Base-by-base conservation (phyloP, 768 basidiomycete species). In the Lentinus brumalis region DNA sequence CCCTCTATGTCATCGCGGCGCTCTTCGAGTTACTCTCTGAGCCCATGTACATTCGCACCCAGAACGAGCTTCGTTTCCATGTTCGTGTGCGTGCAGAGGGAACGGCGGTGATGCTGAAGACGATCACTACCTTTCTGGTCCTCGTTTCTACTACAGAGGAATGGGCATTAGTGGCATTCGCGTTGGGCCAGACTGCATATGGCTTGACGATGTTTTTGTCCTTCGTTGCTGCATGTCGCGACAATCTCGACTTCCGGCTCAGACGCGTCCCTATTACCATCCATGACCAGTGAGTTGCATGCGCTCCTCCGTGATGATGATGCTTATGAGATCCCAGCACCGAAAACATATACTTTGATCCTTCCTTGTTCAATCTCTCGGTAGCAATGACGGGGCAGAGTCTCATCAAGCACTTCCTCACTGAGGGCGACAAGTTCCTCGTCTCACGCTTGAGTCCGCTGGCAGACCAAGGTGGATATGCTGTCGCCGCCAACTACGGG, bases 401-500 rank as follows among this genome's bases (percentile, higher is more conserved):
- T 0, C 64, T 97, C 3, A 80, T 98, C 63, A 99, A 99, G 73
- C 97, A 98, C 73, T 83, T 98, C 64, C 78, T 99, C 30, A 98
- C 96, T 0, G 97, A 98, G 70, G 94, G 93, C 4, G 97, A 99
- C 73, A 94, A 97, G 69, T 77, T 98, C 46, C 82, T 96, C 11
- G 80, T 99, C 16, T 92, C 92, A 0, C 85, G 83, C 71, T 86
- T 93, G 69, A 94, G 94, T 60, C 87, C 90, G 32, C 76, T 96
- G 52, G 79, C 86, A 49, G 90, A 96, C 71, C 95, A 98, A 74
- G 96, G 94, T 4, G 96, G 94, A 1, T 98, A 97, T 72, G 96
- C 96, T 0, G 80, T 98, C 12, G 96, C 97, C 12, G 89, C 91
- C 41, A 98, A 98, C 73, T 99, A 98, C 71, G 97, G 96, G 92